A percentile compares a stretch with the other conserved stretches of the same genome.
These are phyloP conservation scores for Fomitopsis betulina DNA, from an alignment of 1,284 basidiomycete species.

Conservation along the genomic window DNA sequence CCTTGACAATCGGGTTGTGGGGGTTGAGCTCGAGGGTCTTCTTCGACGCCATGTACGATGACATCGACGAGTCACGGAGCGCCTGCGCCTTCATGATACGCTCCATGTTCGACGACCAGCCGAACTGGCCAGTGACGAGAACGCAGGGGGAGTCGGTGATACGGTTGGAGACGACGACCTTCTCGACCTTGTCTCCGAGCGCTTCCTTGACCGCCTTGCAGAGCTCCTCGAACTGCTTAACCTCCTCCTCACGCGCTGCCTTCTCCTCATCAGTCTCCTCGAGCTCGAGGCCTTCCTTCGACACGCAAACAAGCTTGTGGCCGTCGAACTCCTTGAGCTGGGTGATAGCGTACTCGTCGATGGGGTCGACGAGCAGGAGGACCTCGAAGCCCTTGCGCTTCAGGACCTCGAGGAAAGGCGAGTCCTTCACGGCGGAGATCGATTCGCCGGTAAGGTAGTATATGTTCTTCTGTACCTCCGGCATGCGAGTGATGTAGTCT, in stretches of 20 bases:
- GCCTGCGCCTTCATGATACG: constrained; percentile 99
- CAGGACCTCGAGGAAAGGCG: constrained; percentile 98
- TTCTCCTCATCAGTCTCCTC: constrained; percentile 99
- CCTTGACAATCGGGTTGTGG: constrained; percentile 91
- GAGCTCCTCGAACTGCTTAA: constrained; percentile 81
- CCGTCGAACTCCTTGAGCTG: constrained; percentile 99
- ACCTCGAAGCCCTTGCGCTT: constrained; percentile 99
- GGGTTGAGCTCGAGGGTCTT: constrained; percentile 99
- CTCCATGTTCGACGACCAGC: constrained; percentile 99
- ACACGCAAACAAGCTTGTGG: constrained; percentile 97
- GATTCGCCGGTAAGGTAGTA: constrained; percentile 99
- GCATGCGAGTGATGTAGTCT: constrained; percentile 99
- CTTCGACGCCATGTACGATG: constrained; percentile 98
- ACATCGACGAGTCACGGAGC: constrained; percentile 98
- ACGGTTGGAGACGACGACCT: constrained; percentile 98
- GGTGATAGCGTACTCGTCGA: constrained; percentile 96
- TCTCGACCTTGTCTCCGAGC: constrained; percentile 99
- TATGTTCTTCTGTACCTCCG: constrained; percentile 98
- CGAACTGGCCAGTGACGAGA: constrained; percentile 97
- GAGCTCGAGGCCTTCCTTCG: constrained; percentile 98
- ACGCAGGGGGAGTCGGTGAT: constrained; percentile 95
- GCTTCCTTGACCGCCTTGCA: constrained; percentile 97
- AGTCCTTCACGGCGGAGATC: constrained; percentile 86
- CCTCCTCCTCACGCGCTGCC: constrained; percentile 86
- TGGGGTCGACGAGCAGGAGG: constrained; percentile 95